Evolutionary conservation across 805 yeast species (phyloP), one percentile per base, ranked within the genome.

Genomic region (Candida hungchunana): DNA sequence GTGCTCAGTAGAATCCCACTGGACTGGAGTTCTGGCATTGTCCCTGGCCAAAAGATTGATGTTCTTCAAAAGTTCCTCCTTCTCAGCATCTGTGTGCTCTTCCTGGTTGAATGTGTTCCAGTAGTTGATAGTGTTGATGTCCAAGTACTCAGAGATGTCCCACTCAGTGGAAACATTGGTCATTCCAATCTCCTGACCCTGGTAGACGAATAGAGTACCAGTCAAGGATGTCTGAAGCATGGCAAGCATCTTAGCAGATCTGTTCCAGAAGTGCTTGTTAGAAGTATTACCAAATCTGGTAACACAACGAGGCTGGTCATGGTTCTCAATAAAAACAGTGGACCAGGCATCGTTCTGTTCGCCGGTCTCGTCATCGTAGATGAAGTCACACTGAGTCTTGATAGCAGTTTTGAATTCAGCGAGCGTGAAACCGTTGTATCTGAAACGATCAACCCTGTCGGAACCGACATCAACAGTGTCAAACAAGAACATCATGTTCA

Each of bases 111-210:
- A 65, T 21, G 54, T 55, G 22, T 58, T 53, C 56, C 62, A 66
- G 50, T 66, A 63, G 51, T 67, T 68, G 44, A 63, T 53, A 29
- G 72, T 59, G 43, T 69, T 67, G 41, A 75, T 66, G 48, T 75
- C 82, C 43, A 61, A 55, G 56, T 73, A 75, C 48, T 73, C 75
- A 14, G 59, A 60, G 36, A 73, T 57, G 15, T 63, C 60, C 77
- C 77, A 73, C 26, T 51, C 49, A 34, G 57, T 48, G 17, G 51
- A 33, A 20, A 73, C 55, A 50, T 75, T 75, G 35, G 66, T 64
- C 71, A 69, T 70, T 22, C 77, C 81, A 42, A 76, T 59, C 47
- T 76, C 82, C 53, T 76, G 82, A 34, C 81, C 82, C 55, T 76
- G 80, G 56, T 74, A 76, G 26, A 76, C 57, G 56, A 63, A 76